A percentile compares a stretch with the other conserved stretches of the same genome.
These are phyloP conservation scores for Hypomontagnella monticulosa DNA, from an alignment of 495 filamentous ascomycete genomes.

Conservation along the genomic window DNA sequence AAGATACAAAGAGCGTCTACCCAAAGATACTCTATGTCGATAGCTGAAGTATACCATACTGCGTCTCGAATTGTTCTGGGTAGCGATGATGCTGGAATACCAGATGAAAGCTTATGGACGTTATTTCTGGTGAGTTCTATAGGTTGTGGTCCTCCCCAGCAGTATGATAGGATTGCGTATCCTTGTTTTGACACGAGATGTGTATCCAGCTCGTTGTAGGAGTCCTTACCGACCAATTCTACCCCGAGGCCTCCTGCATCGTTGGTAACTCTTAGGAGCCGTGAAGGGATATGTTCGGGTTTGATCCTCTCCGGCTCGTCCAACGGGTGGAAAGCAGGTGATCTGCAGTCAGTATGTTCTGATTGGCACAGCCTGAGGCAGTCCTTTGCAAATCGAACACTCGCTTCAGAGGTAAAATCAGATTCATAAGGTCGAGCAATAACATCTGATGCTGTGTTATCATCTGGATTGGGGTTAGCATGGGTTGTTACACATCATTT, in stretches of 20 bases:
- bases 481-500: background rate
- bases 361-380: conserved; percentile 16
- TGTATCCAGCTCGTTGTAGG: conserved; percentile 4
- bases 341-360: conserved; percentile 15
- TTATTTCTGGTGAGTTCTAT: conserved; percentile 19
- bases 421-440: conserved; percentile 32
- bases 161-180: conserved; percentile 33
- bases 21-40: conserved; percentile 43
- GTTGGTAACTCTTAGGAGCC: background rate
- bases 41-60: conserved; percentile 27
- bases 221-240: conserved; percentile 10
- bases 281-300: conserved; percentile 13
- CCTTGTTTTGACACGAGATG: conserved; percentile 16
- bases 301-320: background rate
- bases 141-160: conserved; percentile 37
- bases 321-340: background rate
- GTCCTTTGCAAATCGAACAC: conserved; percentile 16
- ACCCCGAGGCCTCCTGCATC: conserved; percentile 6
- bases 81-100: conserved; percentile 12
- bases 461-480: background rate
- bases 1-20: conserved; percentile 46
- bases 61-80: conserved; percentile 33
- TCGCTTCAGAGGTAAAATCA: conserved; percentile 15
- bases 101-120: background rate
- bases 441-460: conserved; percentile 23